Base-by-base conservation (phyloP, 768 basidiomycete genomes). In the Grammothele lineata region DNA sequence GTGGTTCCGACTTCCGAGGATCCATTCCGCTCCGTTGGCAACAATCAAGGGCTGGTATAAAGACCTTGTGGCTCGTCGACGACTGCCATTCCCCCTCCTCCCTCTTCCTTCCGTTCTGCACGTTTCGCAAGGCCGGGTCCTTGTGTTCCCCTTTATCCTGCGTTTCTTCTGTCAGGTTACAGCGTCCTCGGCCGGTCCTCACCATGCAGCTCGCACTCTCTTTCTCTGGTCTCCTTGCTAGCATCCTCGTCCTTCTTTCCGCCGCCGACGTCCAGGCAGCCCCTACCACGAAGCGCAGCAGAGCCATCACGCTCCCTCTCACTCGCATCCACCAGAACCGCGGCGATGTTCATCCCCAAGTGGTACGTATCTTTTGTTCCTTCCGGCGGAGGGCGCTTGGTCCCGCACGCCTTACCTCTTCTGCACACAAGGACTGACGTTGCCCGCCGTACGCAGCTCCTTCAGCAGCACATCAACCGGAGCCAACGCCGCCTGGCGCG, bases 401-500 rank as follows among this genome's bases (percentile, higher is more conserved):
- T 19, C 8, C 14, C 7, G 27, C 9, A 10, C 37, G 12, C 26
- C 17, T 24, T 15, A 17, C 23, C 24, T 17, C 36, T 25, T 22
- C 25, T 9, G 9, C 23, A 10, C 22, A 14, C 14, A n/a, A n/a
- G n/a, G n/a, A n/a, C n/a, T n/a, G n/a, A n/a, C n/a, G n/a, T n/a
- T n/a, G n/a, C n/a, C n/a, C n/a, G n/a, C n/a, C n/a, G n/a, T n/a
- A 4, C 15, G 14, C 57, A 90, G 87, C 62, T 75, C 37, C 65
- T 82, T 26, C 85, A 88, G 62, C 87, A 84, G 63, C 73, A 81
- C 57, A 75, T 85, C 51, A 89, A 87, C 63, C 81, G 78, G 40
- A 72, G 75, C 43, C 66, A 77, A 44, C 74, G 71, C 47, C 83
- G 87, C 43, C 73, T 81, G 41, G 84, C 86, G 7, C 80, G 75